Base-by-base conservation (phyloP, 352 stramenopile species). In the Phytophthora crassamura region DNA sequence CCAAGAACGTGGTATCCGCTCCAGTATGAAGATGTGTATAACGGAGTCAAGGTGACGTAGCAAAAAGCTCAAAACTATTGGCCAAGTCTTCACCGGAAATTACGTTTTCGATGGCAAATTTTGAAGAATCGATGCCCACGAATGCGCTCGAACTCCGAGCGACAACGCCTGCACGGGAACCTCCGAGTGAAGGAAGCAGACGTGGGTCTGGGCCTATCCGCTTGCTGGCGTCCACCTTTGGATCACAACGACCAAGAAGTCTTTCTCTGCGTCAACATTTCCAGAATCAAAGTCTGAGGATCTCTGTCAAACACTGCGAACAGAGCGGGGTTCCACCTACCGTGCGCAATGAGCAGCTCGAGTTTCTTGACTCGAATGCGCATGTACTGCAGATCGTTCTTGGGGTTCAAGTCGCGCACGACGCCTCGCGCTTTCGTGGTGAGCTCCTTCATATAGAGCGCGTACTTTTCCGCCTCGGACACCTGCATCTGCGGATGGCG, bases 191-290 rank as follows among this genome's bases (percentile, higher is more conserved):
- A 28, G 25, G 5, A 28, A 28, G 25, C 25, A 28, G 25, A 4
- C 25, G 25, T 28, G 4, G 4, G 25, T 4, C 25, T 28, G 4
- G 5, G 25, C 25, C 25, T 69, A 79, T 38, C 45, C 66, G 35
- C 57, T 86, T 30, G 60, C 75, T 30, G 88, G 89, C 41, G 74
- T 82, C 95, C 94, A 98, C 64, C 91, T 90, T 66, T 98, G 95
- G 50, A 98, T 97, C 14, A 98, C 87, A 28, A 98, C 92, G 30
- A 98, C 90, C 15, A 98, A 76, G 59, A 98, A 98, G 46, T 98
- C 91, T 48, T 86, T 83, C 68, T 98, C 93, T 95, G 59, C 40
- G 30, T 28, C 11, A 43, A 22, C 15, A 15, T 18, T 33, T 41
- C 16, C 53, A 47, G 0, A 30, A 18, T 20, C 47, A 40, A 49